Evolutionary conservation across 495 filamentous ascomycete species (phyloP).

Genomic region (Neurospora hispaniola): DNA sequence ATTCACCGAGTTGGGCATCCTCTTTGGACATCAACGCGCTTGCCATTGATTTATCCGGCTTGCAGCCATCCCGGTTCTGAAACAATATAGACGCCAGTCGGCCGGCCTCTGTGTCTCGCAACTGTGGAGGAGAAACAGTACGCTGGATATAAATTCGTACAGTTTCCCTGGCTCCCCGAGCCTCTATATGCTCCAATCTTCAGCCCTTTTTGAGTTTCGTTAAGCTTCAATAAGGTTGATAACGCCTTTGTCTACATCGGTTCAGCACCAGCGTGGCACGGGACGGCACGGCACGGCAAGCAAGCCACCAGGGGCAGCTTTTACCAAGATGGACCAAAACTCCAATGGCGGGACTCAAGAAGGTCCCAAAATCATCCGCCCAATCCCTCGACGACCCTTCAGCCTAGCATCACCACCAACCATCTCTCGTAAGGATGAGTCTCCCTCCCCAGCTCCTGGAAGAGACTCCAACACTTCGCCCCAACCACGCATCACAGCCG

Average conservation of each 20-base stretch:
- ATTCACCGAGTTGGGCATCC: background rate
- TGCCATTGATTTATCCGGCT: background rate
- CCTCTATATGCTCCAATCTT: background rate
- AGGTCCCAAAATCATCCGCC: conserved; percentile 24
- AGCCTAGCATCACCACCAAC: conserved; percentile 46
- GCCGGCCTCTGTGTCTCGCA: background rate
- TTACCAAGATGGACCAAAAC: background rate
- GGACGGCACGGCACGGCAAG: background rate
- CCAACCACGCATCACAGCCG: conserved; percentile 17
- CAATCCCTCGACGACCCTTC: conserved; percentile 67
- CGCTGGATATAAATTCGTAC: background rate
- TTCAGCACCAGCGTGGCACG: background rate
- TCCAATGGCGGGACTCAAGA: background rate
- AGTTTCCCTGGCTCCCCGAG: background rate
- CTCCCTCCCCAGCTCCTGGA: conserved; percentile 35
- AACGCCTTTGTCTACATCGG: background rate
- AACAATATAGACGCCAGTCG: background rate
- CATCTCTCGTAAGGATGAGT: conserved; percentile 38
- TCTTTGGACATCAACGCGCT: background rate
- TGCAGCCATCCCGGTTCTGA: background rate
- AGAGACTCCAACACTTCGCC: conserved; percentile 13
- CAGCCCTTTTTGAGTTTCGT: background rate
- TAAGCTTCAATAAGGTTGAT: background rate
- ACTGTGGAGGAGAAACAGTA: background rate
- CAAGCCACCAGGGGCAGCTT: background rate